Evolutionary conservation across 2,329 filamentous ascomycete genomes (phyloP).

Genomic region (Aspergillus candidus): DNA sequence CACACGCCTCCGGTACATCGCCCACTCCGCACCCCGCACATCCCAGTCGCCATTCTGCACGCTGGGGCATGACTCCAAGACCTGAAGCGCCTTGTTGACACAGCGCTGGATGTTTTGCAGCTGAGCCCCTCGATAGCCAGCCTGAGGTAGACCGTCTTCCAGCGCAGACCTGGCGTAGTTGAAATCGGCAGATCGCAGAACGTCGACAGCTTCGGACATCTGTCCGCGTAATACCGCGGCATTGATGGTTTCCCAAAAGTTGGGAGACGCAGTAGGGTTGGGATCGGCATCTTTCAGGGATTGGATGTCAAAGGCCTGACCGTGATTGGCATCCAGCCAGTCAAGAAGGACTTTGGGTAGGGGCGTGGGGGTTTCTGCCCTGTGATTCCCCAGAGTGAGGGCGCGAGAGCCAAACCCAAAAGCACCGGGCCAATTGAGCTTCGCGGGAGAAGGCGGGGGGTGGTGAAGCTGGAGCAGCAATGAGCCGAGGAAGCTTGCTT

Average conservation of each 20-base stretch:
- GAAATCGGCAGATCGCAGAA: conserved; percentile 73
- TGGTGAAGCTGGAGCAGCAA: conserved; percentile 76
- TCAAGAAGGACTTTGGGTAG: conserved; percentile 73
- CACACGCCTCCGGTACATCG: conserved; percentile 70
- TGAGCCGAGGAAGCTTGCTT: conserved; percentile 72
- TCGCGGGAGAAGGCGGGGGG: conserved; percentile 42
- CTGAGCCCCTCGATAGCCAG: conserved; percentile 67
- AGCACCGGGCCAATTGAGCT: conserved; percentile 18
- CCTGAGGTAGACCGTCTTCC: conserved; percentile 57
- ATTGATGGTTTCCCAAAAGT: conserved; percentile 84
- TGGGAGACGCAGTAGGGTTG: conserved; percentile 66
- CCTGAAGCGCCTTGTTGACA: conserved; percentile 59
- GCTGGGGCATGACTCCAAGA: conserved; percentile 69
- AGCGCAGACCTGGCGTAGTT: conserved; percentile 61
- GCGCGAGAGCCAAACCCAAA: conserved; percentile 22
- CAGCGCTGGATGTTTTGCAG: conserved; percentile 73
- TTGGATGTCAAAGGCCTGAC: conserved; percentile 62
- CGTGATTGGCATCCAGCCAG: conserved; percentile 74
- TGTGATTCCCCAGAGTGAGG: conserved; percentile 23
- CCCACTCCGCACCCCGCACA: conserved; percentile 74
- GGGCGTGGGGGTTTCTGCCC: conserved; percentile 33
- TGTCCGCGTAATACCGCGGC: conserved; percentile 69
- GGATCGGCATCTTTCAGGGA: conserved; percentile 59
- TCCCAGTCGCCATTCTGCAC: conserved; percentile 66
- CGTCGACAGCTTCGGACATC: conserved; percentile 57